A percentile compares a stretch with the other conserved stretches of the same genome.
Evolutionary conservation across 2,329 filamentous ascomycete genomes (phyloP).

Genomic region (Sporothrix variecibatus): DNA sequence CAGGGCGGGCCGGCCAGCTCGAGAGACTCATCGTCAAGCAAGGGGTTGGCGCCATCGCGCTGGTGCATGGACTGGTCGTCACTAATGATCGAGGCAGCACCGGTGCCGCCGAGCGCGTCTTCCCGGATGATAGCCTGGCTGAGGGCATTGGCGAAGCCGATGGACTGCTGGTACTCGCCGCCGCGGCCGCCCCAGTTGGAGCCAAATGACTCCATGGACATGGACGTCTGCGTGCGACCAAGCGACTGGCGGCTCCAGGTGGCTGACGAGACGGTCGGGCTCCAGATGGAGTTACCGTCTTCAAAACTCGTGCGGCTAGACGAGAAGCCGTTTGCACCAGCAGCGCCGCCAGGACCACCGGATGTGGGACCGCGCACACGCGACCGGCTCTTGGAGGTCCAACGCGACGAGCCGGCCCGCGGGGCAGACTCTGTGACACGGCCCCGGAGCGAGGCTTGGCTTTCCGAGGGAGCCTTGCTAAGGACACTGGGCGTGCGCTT

Average conservation of each 20-base stretch:
- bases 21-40: conserved; percentile 89
- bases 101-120: conserved; percentile 56
- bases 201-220: conserved; percentile 88
- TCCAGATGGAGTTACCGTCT: conserved; percentile 87
- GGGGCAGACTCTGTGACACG: conserved; percentile 59
- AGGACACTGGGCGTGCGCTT: conserved; percentile 87
- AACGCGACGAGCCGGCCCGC: conserved; percentile 63
- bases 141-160: conserved; percentile 94
- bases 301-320: conserved; percentile 95
- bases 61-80: conserved; percentile 37
- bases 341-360: background rate
- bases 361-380: conserved; percentile 51
- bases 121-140: conserved; percentile 97
- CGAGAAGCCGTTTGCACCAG: conserved; percentile 73
- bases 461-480: conserved; percentile 90
- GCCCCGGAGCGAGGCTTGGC: conserved; percentile 68
- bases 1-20: conserved; percentile 93
- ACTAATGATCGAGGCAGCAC: conserved; percentile 49
- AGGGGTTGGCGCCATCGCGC: conserved; percentile 49
- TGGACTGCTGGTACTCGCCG: conserved; percentile 89
- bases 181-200: conserved; percentile 64
- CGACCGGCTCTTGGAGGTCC: conserved; percentile 84
- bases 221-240: conserved; percentile 85
- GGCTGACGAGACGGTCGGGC: conserved; percentile 79
- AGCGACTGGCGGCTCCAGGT: conserved; percentile 95